A percentile compares a stretch with the other conserved stretches of the same genome.
phyloP scores from a whole-genome alignment of 163 green algal genomes.

The Scenedesmus sp. region DNA sequence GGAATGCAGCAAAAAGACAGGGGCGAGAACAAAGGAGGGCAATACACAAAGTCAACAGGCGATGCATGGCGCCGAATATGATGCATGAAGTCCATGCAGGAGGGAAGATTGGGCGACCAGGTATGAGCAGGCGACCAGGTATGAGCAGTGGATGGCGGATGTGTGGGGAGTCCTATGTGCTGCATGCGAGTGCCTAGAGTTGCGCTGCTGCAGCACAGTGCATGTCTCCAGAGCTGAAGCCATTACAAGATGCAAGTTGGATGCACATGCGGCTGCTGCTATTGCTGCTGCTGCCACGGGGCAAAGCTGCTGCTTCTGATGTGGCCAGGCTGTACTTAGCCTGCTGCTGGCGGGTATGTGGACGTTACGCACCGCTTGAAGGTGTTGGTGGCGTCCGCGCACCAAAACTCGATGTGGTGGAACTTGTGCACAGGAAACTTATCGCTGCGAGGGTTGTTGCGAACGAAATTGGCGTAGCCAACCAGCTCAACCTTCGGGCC shows the following conservation, averaged over 20 bases:
- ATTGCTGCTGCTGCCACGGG: background rate
- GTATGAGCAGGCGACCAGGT: too few species aligned
- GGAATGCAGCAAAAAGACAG: background rate
- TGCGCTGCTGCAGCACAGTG: background rate
- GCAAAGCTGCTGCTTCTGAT: background rate
- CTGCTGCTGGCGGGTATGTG: background rate
- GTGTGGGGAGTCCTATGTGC: background rate
- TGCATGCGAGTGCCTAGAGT: background rate
- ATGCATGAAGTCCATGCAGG: too few species aligned
- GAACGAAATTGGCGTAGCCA: constrained; percentile 69
- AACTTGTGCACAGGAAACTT: constrained; percentile 87
- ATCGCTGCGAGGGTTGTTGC: constrained; percentile 89
- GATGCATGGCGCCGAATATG: background rate
- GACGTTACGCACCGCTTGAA: constrained; percentile 72
- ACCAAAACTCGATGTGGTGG: constrained; percentile 98
- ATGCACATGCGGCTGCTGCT: background rate
- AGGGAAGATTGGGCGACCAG: too few species aligned
- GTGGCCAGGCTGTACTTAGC: background rate
- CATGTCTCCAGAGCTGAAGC: background rate
- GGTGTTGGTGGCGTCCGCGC: constrained; percentile 89
- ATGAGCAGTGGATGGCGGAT: too few species aligned
- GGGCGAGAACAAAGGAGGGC: too few species aligned
- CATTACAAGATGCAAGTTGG: background rate
- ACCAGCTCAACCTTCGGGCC: constrained; percentile 57
- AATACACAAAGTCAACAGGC: background rate